These are phyloP conservation scores for Lactarius deliciosus DNA, from an alignment of 768 basidiomycete species.

Conservation along the genomic window DNA sequence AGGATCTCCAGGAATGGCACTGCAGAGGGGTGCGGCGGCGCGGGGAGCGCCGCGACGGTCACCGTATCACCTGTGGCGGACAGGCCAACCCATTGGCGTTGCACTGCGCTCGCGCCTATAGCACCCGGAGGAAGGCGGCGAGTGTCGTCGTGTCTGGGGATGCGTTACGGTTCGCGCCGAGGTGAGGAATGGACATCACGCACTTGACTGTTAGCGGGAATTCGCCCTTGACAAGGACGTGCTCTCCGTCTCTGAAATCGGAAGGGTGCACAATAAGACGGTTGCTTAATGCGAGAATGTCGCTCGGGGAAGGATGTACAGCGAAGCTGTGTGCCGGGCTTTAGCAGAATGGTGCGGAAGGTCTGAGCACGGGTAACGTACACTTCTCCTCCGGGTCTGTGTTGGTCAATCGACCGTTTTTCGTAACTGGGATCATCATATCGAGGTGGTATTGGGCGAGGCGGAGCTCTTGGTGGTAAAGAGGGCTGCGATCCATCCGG, in stretches of 20 bases:
- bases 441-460: constrained; percentile 31
- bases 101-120: constrained; percentile 74
- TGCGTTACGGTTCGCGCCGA: background rate
- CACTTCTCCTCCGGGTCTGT: constrained; percentile 30
- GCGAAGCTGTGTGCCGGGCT: constrained; percentile 31
- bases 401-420: constrained; percentile 32
- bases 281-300: constrained; percentile 69
- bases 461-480: constrained; percentile 18
- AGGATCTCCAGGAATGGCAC: constrained; percentile 72
- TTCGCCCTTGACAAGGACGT: constrained; percentile 70
- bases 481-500: constrained; percentile 26
- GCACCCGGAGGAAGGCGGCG: constrained; percentile 63
- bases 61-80: constrained; percentile 76
- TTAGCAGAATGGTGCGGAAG: background rate
- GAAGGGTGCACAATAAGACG: constrained; percentile 75
- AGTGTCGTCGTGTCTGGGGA: constrained; percentile 74
- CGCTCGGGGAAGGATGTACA: constrained; percentile 34
- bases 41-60: constrained; percentile 58
- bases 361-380: constrained; percentile 21
- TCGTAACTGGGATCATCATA: constrained; percentile 37
- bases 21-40: constrained; percentile 46
- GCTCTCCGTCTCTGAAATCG: constrained; percentile 72
- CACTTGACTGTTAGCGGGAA: constrained; percentile 77
- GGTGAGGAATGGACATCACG: constrained; percentile 29
- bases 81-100: constrained; percentile 89